Evolutionary conservation across 148 eudicot genomes (phyloP), one percentile per base, ranked within the genome.

Genomic region (Spergularia marina): DNA sequence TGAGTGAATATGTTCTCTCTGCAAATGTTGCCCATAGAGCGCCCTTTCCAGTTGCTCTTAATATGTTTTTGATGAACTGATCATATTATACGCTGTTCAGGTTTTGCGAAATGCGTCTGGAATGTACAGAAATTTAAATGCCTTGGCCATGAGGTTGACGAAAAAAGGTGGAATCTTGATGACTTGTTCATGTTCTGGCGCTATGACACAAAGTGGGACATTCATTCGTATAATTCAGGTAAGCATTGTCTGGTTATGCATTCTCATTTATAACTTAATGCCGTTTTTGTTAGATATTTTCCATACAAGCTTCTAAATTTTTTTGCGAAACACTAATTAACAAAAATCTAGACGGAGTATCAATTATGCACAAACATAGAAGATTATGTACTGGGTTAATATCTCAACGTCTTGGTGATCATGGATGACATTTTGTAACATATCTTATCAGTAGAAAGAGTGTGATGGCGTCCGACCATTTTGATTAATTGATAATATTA

Each of bases 141-240:
- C 95, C 10, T 77, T 91, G 78, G 98, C 98, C 15, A 94, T 94
- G 97, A 85, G 71, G 80, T 72, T 94, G 67, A 91, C 90, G 12
- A 87, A 81, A 65, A 84, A 75, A 67, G 97, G 97, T 56, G 98
- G 98, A 52, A 79, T 94, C 62, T 76, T 91, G 67, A 91, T 94
- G 98, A 94, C 98, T 23, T 94, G 98, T 87, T 94, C 98, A n/a
- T 94, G 98, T 83, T 94, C 98, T 23, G 97, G 95, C 70, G 98
- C 98, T 74, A 89, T 94, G 95, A 90, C 98, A 60, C 97, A 91
- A 76, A 94, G 98, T 79, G 98, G 98, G 70, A 83, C 21, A 61
- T 91, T 91, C 85, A 80, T 90, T 70, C 79, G 79, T 54, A 67
- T 87, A 53, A 86, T 94, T 66, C 92, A 91, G 98, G 98, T 74